A percentile compares a stretch with the other conserved stretches of the same genome.
phyloP scores from a whole-genome alignment of 2,329 filamentous ascomycete genomes.

The Colletotrichum endophyticum region DNA sequence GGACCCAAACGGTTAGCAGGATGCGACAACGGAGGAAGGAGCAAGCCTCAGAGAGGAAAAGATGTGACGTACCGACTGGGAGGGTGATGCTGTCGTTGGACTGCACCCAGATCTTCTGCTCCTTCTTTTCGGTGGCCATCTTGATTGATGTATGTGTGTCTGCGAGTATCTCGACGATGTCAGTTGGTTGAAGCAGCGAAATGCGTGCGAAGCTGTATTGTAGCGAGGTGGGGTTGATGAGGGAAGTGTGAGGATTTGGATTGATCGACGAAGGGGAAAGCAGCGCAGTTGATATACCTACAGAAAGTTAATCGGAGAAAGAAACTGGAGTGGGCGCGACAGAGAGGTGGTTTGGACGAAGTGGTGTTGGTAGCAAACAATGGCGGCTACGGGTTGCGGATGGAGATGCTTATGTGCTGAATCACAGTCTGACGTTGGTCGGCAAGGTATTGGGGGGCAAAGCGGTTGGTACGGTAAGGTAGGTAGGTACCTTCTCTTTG shows the following conservation, averaged over 20 bases:
- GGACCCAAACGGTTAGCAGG: constrained; percentile 33
- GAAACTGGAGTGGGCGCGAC: not conserved
- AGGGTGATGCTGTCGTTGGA: constrained; percentile 57
- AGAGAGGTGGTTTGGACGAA: not conserved
- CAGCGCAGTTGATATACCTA: not conserved
- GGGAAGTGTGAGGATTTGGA: not conserved
- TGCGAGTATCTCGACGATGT: not conserved
- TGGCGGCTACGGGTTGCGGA: not conserved
- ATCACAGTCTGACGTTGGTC: constrained; percentile 2
- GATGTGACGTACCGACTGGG: constrained; percentile 38
- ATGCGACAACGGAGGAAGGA: not conserved
- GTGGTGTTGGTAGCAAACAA: not conserved
- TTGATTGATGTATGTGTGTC: constrained; percentile 19
- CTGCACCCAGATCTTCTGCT: constrained; percentile 51
- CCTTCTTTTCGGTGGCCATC: constrained; percentile 38
- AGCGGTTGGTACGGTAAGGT: not conserved
- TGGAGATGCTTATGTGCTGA: not conserved
- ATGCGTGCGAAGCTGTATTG: not conserved
- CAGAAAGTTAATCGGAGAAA: not conserved
- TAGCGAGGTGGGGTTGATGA: not conserved
- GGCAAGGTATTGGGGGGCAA: not conserved
- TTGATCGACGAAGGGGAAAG: not conserved
- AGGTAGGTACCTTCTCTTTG: not conserved
- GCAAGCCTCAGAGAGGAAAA: not conserved
- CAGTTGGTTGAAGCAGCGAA: not conserved